Base-by-base conservation (phyloP, 129 eudicot genomes). In the Pulicaria dysenterica region DNA sequence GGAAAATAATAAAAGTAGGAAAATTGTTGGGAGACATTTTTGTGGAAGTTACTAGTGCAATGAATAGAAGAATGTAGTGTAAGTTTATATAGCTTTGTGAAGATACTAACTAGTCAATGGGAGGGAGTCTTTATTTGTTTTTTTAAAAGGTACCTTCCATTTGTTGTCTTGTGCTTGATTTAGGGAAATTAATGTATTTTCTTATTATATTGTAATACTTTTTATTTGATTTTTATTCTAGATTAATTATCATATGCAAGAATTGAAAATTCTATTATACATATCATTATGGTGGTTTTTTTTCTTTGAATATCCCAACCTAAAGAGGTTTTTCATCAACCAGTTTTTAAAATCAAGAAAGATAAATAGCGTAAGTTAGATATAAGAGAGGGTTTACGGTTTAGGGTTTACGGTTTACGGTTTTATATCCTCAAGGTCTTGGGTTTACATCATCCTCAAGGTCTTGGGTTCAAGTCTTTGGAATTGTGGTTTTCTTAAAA, bases 11-110 rank as follows among this genome's bases (percentile, higher is more conserved):
- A 56, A 14, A 2, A 13, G 54, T n/a, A 3, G 47, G 14, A 45
- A 42, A 36, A 14, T 14, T 34, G 13, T 67, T 43, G n/a, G 12
- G 12, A 38, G 2, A 36, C 80, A 75, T 75, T 5, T 65, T 54
- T 7, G 40, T 5, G 41, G 58, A 48, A 24, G 13, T 44, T 8
- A 54, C 54, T 55, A 41, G 54, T 17, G 68, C 57, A 38, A 13
- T 57, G 78, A 47, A 58, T 61, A 16, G 68, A 10, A 51, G 65
- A 68, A 39, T 16, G 70, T 24, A 74, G 9, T 66, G 61, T 55
- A 57, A 24, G 58, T 70, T 54, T 78, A 83, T 79, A 79, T 74
- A 70, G 77, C 17, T 53, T 62, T 24, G 63, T 62, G 72, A 70
- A 58, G 71, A 45, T 69, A 49, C 15, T 46, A 17, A 17, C 2